Percentiles rank a stretch among this genome's conserved stretches.
Conservation (phyloP, 768 basidiomycete genomes). For the Calocybe indica region DNA sequence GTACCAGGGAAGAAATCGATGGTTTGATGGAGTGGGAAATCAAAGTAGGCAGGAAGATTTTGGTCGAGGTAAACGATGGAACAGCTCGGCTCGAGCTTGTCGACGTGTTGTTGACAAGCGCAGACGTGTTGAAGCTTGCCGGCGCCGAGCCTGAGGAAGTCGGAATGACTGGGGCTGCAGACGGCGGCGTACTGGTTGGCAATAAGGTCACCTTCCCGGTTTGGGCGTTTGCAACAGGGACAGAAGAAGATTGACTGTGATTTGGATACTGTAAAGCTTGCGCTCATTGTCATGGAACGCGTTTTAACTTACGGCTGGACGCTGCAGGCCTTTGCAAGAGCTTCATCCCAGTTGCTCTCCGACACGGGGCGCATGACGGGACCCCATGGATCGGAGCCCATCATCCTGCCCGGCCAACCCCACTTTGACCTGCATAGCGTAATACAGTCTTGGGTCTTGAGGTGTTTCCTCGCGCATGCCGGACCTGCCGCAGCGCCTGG, state of each 20-base stretch:
- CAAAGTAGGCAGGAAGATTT: slow-evolving; percentile 6
- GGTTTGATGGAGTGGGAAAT: not conserved
- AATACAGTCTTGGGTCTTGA: slow-evolving; percentile 29
- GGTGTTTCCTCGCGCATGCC: slow-evolving; percentile 35
- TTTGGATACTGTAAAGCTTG: too few relatives aligned
- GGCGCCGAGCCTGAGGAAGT: not conserved
- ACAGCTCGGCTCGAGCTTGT: not conserved
- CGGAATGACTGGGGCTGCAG: not conserved
- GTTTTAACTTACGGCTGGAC: slow-evolving; percentile 12
- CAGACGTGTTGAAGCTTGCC: not conserved
- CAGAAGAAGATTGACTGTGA: not conserved
- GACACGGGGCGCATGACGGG: slow-evolving; percentile 34
- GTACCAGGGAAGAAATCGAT: slow-evolving; percentile 1
- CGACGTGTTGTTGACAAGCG: too few relatives aligned
- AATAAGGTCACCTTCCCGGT: slow-evolving; percentile 4
- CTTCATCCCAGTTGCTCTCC: slow-evolving; percentile 23
- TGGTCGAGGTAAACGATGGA: not conserved
- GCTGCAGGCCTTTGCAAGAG: slow-evolving; percentile 40
- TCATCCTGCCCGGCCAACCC: slow-evolving; percentile 42
- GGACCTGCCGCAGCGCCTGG: slow-evolving; percentile 39
- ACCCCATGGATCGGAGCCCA: slow-evolving; percentile 56
- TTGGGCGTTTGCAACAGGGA: slow-evolving; percentile 9
- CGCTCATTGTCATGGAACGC: not conserved
- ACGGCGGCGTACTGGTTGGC: not conserved
- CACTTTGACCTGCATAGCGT: slow-evolving; percentile 32